Percentiles rank a stretch among this genome's conserved stretches.
These are phyloP conservation scores for Geotrichum ghanense DNA, from an alignment of 805 yeast genomes.

Conservation along the genomic window DNA sequence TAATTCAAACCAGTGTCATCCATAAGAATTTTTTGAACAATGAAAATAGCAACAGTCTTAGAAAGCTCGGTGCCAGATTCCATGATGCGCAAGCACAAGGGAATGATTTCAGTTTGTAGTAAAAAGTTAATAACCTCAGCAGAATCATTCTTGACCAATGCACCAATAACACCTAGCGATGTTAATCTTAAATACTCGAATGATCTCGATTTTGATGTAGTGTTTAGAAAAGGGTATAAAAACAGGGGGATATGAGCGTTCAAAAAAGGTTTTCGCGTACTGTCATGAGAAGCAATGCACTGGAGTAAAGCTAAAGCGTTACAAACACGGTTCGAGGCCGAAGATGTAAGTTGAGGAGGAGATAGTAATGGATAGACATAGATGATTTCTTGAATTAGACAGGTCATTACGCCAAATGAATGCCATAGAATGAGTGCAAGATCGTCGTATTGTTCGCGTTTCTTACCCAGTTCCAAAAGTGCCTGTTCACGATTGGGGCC, in stretches of 20 bases:
- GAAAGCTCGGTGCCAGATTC: conserved; percentile 88
- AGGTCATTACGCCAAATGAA: conserved; percentile 93
- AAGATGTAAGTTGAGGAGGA: conserved; percentile 75
- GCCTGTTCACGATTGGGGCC: conserved; percentile 93
- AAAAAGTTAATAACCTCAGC: conserved; percentile 88
- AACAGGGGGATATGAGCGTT: conserved; percentile 89
- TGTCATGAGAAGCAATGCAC: conserved; percentile 93
- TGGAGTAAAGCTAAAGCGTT: conserved; percentile 90
- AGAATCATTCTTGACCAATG: conserved; percentile 89
- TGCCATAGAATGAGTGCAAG: conserved; percentile 90
- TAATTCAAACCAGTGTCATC: conserved; percentile 88
- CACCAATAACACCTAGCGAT: conserved; percentile 93
- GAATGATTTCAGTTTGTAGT: conserved; percentile 92
- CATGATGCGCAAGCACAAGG: conserved; percentile 88
- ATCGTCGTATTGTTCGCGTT: conserved; percentile 90
- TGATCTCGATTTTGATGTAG: conserved; percentile 82
- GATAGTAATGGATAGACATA: conserved; percentile 81
- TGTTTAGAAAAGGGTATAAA: conserved; percentile 85
- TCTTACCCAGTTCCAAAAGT: conserved; percentile 79
- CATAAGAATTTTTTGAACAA: conserved; percentile 80
- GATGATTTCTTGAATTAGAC: conserved; percentile 77
- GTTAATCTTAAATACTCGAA: conserved; percentile 91
- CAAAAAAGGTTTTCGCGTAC: conserved; percentile 73
- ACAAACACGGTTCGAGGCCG: conserved; percentile 88
- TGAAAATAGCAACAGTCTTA: conserved; percentile 94